These are phyloP conservation scores for Phytophthora fragariae DNA, from an alignment of 352 stramenopile genomes.

Conservation along the genomic window DNA sequence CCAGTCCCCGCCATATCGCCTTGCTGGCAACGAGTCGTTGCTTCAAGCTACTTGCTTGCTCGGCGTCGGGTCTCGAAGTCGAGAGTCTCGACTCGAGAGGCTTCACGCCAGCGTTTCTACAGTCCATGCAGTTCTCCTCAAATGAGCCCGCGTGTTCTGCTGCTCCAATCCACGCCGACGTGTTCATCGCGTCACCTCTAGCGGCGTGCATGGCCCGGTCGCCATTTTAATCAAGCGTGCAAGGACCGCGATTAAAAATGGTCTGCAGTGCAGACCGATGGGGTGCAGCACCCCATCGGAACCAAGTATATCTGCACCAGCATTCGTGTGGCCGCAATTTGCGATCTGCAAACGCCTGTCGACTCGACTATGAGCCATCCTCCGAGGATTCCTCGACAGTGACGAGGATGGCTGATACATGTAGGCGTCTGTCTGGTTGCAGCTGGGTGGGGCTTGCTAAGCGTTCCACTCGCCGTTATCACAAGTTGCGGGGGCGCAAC, in stretches of 20 bases:
- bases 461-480: conserved; percentile 6
- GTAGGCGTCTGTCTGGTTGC: not conserved
- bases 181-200: conserved; percentile 29
- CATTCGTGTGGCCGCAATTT: too few relatives aligned
- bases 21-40: not conserved
- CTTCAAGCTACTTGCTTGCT: too few relatives aligned
- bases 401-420: not conserved
- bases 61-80: too few relatives aligned
- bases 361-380: too few relatives aligned
- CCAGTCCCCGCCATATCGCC: not conserved
- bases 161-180: conserved; percentile 20
- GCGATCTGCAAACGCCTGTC: too few relatives aligned
- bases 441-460: conserved; percentile 2
- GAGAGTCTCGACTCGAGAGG: not conserved
- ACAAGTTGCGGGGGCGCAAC: not conserved
- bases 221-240: conserved; percentile 27
- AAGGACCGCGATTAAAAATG: conserved; percentile 13
- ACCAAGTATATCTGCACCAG: not conserved
- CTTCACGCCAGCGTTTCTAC: conserved; percentile 11
- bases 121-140: not conserved
- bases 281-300: not conserved
- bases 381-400: not conserved
- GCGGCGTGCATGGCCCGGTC: conserved; percentile 16
- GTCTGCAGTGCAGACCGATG: too few relatives aligned
- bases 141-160: not conserved